Percentiles rank a stretch among this genome's conserved stretches.
Evolutionary conservation across 2,329 filamentous ascomycete genomes (phyloP).

Genomic region (Coniosporium tulheliwenetii): DNA sequence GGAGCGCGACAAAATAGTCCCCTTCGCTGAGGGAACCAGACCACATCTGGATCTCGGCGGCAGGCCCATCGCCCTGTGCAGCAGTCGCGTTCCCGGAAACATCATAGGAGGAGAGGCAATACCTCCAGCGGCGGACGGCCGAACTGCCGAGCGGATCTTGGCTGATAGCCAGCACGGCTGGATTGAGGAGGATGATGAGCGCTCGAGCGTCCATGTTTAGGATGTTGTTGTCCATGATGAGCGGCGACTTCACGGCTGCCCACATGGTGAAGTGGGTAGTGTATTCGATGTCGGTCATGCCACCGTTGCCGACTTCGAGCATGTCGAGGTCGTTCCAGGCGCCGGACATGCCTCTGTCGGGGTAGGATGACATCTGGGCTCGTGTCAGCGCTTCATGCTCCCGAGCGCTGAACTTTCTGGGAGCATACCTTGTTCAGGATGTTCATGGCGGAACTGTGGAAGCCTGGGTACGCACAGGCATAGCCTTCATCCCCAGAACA

Average conservation of each 20-base stretch:
- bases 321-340: constrained; percentile 34
- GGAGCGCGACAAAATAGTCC: constrained; percentile 32
- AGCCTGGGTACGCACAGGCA: constrained; percentile 28
- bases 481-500: constrained; percentile 22
- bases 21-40: constrained; percentile 30
- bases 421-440: constrained; percentile 29
- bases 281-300: constrained; percentile 23
- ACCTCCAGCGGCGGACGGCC: constrained; percentile 29
- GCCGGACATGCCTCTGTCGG: constrained; percentile 23
- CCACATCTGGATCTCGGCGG: constrained; percentile 34
- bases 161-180: constrained; percentile 33
- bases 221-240: constrained; percentile 32
- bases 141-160: constrained; percentile 28
- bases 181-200: constrained; percentile 30
- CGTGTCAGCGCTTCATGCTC: too few relatives aligned
- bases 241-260: constrained; percentile 30
- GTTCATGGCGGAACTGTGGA: constrained; percentile 33
- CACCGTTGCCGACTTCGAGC: constrained; percentile 31
- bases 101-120: constrained; percentile 24
- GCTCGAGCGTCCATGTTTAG: constrained; percentile 22
- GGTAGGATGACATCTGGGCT: constrained; percentile 15
- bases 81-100: constrained; percentile 17
- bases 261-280: constrained; percentile 32
- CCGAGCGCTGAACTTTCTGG: too few relatives aligned
- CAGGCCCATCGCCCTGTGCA: too few relatives aligned